phyloP scores from a whole-genome alignment of 768 basidiomycete genomes.

The Leccinum disarticulatum region DNA sequence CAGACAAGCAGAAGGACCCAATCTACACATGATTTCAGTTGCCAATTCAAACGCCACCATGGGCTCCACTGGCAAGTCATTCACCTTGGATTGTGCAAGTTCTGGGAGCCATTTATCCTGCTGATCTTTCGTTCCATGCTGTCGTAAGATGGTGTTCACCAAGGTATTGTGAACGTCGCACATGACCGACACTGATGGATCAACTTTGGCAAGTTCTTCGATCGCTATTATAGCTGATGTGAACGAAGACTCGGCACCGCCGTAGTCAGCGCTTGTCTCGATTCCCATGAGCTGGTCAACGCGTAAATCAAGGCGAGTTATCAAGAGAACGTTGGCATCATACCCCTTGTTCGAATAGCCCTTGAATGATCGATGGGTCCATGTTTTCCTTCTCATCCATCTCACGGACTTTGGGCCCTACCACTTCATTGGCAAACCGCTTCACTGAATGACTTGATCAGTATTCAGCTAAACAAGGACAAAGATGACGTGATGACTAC shows the following conservation, averaged over 20 bases:
- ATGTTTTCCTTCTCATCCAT: constrained; percentile 98
- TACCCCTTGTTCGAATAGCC: constrained; percentile 93
- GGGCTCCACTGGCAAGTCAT: constrained; percentile 1
- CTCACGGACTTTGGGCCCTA: constrained; percentile 88
- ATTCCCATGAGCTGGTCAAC: constrained; percentile 88
- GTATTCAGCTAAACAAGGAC: not conserved
- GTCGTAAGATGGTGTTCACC: constrained; percentile 90
- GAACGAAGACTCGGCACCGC: constrained; percentile 89
- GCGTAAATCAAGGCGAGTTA: not conserved
- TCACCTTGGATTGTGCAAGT: constrained; percentile 74
- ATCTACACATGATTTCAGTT: constrained; percentile 52
- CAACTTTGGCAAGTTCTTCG: constrained; percentile 94
- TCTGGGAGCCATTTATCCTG: constrained; percentile 86
- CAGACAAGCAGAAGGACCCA: constrained; percentile 94
- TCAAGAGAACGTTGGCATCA: constrained; percentile 25
- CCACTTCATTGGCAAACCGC: constrained; percentile 86
- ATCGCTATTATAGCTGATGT: constrained; percentile 95
- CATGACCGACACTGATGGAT: constrained; percentile 94
- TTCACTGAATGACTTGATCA: constrained; percentile 52
- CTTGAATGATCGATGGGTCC: constrained; percentile 85
- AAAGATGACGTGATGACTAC: constrained; percentile 37
- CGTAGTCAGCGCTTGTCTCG: constrained; percentile 80
- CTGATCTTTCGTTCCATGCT: constrained; percentile 81
- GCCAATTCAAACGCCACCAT: not conserved
- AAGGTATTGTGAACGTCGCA: constrained; percentile 99